Evolutionary conservation across 805 yeast species (phyloP).

Genomic region (Scheffersomyces spartinae): DNA sequence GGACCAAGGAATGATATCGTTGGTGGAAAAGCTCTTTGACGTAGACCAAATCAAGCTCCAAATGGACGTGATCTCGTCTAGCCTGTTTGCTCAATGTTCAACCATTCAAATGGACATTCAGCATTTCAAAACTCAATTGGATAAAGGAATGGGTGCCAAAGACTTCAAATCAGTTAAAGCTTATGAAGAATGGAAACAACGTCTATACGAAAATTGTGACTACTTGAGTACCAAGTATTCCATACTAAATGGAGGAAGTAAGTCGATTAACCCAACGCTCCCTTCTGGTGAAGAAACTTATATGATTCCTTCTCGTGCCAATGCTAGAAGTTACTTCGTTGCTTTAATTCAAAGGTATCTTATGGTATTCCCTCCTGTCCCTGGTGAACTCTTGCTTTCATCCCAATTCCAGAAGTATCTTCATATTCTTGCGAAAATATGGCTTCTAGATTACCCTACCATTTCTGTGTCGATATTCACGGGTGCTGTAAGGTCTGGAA

Average conservation of each 20-base stretch:
- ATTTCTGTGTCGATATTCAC: conserved; percentile 38
- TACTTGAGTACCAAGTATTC: conserved; percentile 16
- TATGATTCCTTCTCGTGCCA: conserved; percentile 18
- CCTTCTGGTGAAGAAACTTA: conserved; percentile 27
- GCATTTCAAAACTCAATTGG: conserved; percentile 19
- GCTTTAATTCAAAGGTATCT: conserved; percentile 28
- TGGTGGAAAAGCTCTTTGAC: conserved; percentile 37
- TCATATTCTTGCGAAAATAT: conserved; percentile 34
- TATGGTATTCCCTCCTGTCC: conserved; percentile 2
- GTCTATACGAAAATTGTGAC: conserved; percentile 14
- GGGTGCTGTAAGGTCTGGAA: conserved; percentile 29
- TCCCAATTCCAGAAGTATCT: conserved; percentile 34
- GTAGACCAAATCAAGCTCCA: conserved; percentile 40
- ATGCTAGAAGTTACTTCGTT: conserved; percentile 28
- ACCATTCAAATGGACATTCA: conserved; percentile 24
- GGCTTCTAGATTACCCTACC: conserved; percentile 47
- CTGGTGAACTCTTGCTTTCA: conserved; percentile 17
- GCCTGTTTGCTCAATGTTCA: conserved; percentile 28
- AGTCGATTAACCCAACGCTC: too few species aligned
- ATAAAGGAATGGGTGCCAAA: conserved; percentile 27
- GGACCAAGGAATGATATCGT: conserved; percentile 29
- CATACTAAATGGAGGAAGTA: too few species aligned
- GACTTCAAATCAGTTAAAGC: conserved; percentile 12
- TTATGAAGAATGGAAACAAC: conserved; percentile 21
- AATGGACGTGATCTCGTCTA: conserved; percentile 36